These are phyloP conservation scores for Staphylotrichum longicolle DNA, from an alignment of 495 filamentous ascomycete genomes.

Conservation along the genomic window DNA sequence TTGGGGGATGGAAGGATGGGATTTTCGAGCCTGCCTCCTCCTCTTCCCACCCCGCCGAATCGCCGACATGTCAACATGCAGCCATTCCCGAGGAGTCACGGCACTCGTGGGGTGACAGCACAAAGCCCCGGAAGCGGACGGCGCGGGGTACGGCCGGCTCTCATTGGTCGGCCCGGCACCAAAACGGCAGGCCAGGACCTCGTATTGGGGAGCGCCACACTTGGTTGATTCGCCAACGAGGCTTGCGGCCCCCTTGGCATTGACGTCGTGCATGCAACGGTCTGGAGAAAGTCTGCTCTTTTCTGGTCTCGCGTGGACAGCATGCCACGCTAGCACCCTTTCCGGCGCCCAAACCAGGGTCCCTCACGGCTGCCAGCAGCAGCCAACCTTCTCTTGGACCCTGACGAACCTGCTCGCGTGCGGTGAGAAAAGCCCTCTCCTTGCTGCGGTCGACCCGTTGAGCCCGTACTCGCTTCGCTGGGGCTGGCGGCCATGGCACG, in stretches of 20 bases:
- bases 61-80: not conserved
- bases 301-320: not conserved
- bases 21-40: not conserved
- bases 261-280: slow-evolving; percentile 14
- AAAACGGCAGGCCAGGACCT: slow-evolving; percentile 13
- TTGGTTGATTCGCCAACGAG: not conserved
- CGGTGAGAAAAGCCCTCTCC: no score
- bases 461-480: no score
- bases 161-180: slow-evolving; percentile 9
- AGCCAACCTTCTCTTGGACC: no score
- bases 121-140: slow-evolving; percentile 10
- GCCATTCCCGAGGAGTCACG: not conserved
- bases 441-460: no score
- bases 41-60: not conserved
- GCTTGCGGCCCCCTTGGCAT: slow-evolving; percentile 5
- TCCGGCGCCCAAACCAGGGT: no score
- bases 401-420: no score
- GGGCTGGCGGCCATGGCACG: no score
- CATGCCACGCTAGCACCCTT: not conserved
- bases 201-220: slow-evolving; percentile 16
- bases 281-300: not conserved
- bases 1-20: not conserved
- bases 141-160: slow-evolving; percentile 7
- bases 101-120: slow-evolving; percentile 4
- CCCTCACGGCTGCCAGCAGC: no score